Evolutionary conservation across 371 early-diverging fungal genomes (phyloP).

Genomic region (Mucor mucedo): DNA sequence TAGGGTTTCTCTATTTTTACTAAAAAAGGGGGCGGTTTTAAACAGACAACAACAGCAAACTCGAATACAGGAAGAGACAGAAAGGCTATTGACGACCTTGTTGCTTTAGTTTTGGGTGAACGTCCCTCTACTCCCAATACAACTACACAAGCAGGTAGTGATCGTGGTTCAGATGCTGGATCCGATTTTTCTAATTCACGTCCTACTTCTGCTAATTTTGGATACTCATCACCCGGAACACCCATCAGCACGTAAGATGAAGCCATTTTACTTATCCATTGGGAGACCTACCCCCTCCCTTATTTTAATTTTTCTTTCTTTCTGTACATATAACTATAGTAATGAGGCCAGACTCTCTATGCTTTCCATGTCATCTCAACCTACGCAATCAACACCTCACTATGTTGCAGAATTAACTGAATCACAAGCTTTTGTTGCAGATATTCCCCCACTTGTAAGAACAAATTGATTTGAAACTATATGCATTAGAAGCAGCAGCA

Average conservation of each 20-base stretch:
- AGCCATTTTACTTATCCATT: background rate
- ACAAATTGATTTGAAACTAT: background rate
- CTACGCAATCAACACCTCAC: slow-evolving; percentile 30
- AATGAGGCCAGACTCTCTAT: slow-evolving; percentile 31
- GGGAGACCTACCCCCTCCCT: too few species aligned
- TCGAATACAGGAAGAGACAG: slow-evolving; percentile 40
- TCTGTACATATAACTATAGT: slow-evolving; percentile 2
- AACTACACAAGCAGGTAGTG: slow-evolving; percentile 47
- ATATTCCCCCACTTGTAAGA: slow-evolving; percentile 81
- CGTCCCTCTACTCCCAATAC: slow-evolving; percentile 61
- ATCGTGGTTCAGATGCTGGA: slow-evolving; percentile 60
- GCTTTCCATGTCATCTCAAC: slow-evolving; percentile 42
- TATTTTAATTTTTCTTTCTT: too few species aligned
- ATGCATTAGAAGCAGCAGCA: background rate
- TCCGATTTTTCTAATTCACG: slow-evolving; percentile 54
- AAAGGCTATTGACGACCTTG: slow-evolving; percentile 82
- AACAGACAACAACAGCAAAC: slow-evolving; percentile 16
- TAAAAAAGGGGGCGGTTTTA: background rate
- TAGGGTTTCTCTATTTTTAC: background rate
- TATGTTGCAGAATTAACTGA: slow-evolving; percentile 66
- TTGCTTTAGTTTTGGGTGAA: slow-evolving; percentile 82
- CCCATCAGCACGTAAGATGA: slow-evolving; percentile 49
- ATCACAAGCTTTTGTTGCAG: slow-evolving; percentile 73
- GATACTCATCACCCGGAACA: slow-evolving; percentile 51
- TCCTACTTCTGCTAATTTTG: slow-evolving; percentile 47